These are phyloP conservation scores for Podospora pseudoanserina DNA, from an alignment of 495 filamentous ascomycete genomes.

Conservation along the genomic window DNA sequence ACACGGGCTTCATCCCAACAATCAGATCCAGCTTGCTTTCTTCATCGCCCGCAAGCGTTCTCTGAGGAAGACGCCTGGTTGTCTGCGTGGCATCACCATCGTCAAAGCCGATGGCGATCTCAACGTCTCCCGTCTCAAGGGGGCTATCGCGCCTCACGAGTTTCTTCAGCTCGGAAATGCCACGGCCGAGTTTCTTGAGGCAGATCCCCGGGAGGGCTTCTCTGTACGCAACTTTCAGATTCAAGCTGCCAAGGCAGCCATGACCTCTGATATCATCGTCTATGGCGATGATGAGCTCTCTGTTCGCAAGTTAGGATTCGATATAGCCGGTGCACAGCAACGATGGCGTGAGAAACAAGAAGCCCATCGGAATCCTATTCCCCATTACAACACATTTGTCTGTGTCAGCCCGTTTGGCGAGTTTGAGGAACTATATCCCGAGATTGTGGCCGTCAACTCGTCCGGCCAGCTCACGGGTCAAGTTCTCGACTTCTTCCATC, in stretches of 20 bases:
- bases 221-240: conserved; percentile 94
- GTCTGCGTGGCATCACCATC: conserved; percentile 75
- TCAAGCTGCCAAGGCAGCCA: conserved; percentile 83
- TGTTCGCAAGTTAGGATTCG: conserved; percentile 63
- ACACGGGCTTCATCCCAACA: conserved; percentile 87
- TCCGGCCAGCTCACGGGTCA: conserved; percentile 67
- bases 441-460: conserved; percentile 72
- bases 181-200: conserved; percentile 60
- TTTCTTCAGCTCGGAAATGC: conserved; percentile 51
- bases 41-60: conserved; percentile 74
- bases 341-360: conserved; percentile 65
- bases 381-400: conserved; percentile 81
- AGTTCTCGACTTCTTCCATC: conserved; percentile 87
- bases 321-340: conserved; percentile 70
- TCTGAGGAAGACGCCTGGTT: conserved; percentile 68
- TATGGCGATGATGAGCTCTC: conserved; percentile 72
- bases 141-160: conserved; percentile 76
- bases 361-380: conserved; percentile 49
- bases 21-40: conserved; percentile 83
- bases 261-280: conserved; percentile 85
- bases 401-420: conserved; percentile 61
- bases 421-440: conserved; percentile 67
- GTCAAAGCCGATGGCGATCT: conserved; percentile 88
- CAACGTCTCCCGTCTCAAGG: conserved; percentile 70
- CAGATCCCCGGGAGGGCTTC: conserved; percentile 81